Evolutionary conservation across 1,284 basidiomycete species (phyloP).

Genomic region (Tylopilus sp.): DNA sequence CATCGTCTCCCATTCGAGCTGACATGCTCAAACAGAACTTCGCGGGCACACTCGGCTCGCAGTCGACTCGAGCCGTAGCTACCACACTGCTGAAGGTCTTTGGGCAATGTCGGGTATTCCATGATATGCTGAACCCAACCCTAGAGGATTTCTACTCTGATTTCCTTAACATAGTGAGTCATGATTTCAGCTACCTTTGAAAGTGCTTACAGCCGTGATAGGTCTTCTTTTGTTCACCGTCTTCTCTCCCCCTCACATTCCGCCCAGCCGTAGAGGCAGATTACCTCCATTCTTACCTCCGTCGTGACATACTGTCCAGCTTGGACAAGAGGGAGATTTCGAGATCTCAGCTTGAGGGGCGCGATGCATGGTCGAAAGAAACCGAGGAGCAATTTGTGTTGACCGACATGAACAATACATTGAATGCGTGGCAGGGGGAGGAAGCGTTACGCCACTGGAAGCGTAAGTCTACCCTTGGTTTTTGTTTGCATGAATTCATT

Average conservation of each 20-base stretch:
- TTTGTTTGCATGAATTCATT: constrained; percentile 8
- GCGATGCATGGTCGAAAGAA: constrained; percentile 30
- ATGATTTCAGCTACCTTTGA: not conserved
- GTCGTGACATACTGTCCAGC: constrained; percentile 47
- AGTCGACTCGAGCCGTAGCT: constrained; percentile 63
- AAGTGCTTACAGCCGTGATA: constrained; percentile 30
- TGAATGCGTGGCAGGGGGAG: constrained; percentile 57
- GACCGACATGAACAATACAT: constrained; percentile 56
- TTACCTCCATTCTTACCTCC: constrained; percentile 64
- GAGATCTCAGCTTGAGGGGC: constrained; percentile 44
- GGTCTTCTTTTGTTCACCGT: constrained; percentile 78
- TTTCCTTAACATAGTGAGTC: constrained; percentile 72
- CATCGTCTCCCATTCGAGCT: constrained; percentile 12
- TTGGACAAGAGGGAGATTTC: constrained; percentile 53
- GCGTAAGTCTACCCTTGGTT: constrained; percentile 44
- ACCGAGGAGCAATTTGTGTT: constrained; percentile 47
- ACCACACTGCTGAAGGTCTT: constrained; percentile 67
- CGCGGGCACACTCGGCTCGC: constrained; percentile 63
- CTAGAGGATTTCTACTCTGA: constrained; percentile 47
- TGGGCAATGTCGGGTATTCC: constrained; percentile 75
- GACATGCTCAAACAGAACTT: constrained; percentile 52
- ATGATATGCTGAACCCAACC: constrained; percentile 53
- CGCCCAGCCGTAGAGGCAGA: constrained; percentile 52
- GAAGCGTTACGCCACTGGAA: constrained; percentile 73
- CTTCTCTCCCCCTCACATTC: constrained; percentile 58